phyloP scores from a whole-genome alignment of 495 filamentous ascomycete genomes.

The Talaromyces wortmannii region DNA sequence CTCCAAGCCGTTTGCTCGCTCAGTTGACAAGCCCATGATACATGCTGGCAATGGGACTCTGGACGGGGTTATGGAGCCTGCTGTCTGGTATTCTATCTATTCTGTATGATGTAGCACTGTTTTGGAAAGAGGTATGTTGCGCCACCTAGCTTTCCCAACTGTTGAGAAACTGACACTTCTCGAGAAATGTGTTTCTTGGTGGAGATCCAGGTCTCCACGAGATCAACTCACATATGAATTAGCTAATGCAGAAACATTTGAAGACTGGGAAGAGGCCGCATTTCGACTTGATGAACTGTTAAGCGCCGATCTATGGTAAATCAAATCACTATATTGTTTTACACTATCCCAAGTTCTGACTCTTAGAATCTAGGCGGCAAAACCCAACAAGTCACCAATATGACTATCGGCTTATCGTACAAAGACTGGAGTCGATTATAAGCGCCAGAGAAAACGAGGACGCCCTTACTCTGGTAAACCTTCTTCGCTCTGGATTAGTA shows the following conservation, averaged over 20 bases:
- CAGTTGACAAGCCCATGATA: background rate
- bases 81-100: slow-evolving; percentile 45
- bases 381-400: slow-evolving; percentile 77
- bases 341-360: too few species aligned
- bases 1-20: background rate
- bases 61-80: slow-evolving; percentile 21
- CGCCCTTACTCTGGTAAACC: slow-evolving; percentile 64
- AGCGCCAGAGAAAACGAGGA: slow-evolving; percentile 71
- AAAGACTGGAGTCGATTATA: slow-evolving; percentile 65
- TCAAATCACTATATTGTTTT: background rate
- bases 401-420: slow-evolving; percentile 81
- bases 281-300: slow-evolving; percentile 71
- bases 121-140: slow-evolving; percentile 53
- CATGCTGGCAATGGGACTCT: slow-evolving; percentile 15
- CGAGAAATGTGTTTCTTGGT: slow-evolving; percentile 20
- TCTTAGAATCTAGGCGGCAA: slow-evolving; percentile 51
- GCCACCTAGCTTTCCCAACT: background rate
- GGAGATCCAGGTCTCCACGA: slow-evolving; percentile 29
- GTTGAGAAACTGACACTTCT: background rate
- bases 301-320: slow-evolving; percentile 74
- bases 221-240: slow-evolving; percentile 34
- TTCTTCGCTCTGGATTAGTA: slow-evolving; percentile 80
- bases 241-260: slow-evolving; percentile 58
- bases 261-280: slow-evolving; percentile 80
- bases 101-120: slow-evolving; percentile 54